These are phyloP conservation scores for Monilinia aucupariae DNA, from an alignment of 2,329 filamentous ascomycete species.

Conservation along the genomic window DNA sequence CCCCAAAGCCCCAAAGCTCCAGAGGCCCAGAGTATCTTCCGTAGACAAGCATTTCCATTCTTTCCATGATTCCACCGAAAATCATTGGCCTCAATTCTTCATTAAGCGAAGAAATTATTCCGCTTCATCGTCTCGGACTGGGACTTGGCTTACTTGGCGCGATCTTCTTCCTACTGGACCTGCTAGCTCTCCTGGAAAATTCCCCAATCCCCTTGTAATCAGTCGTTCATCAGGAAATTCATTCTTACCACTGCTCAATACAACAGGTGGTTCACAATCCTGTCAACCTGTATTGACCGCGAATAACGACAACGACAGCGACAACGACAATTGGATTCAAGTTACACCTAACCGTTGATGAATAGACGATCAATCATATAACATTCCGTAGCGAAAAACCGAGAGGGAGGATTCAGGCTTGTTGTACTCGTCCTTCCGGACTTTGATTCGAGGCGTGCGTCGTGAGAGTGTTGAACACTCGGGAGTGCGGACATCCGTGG, in stretches of 20 bases:
- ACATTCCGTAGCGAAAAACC: background rate
- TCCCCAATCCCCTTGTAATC: background rate
- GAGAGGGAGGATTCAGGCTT: background rate
- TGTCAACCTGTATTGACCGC: background rate
- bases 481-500: constrained; percentile 14
- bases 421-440: background rate
- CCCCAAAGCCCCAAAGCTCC: background rate
- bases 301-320: background rate
- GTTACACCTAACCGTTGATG: background rate
- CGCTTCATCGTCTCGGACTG: constrained; percentile 6
- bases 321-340: background rate
- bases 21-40: too few species aligned
- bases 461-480: constrained; percentile 12
- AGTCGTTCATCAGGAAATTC: background rate
- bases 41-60: background rate
- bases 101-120: background rate
- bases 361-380: constrained; percentile 4
- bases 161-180: constrained; percentile 4
- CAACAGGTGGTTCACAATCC: background rate
- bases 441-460: constrained; percentile 8
- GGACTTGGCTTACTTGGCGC: constrained; percentile 3
- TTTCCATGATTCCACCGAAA: too few species aligned
- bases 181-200: constrained; percentile 10
- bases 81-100: background rate
- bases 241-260: background rate